These are phyloP conservation scores for Phytophthora macrochlamydospora DNA, from an alignment of 352 stramenopile genomes.

Conservation along the genomic window DNA sequence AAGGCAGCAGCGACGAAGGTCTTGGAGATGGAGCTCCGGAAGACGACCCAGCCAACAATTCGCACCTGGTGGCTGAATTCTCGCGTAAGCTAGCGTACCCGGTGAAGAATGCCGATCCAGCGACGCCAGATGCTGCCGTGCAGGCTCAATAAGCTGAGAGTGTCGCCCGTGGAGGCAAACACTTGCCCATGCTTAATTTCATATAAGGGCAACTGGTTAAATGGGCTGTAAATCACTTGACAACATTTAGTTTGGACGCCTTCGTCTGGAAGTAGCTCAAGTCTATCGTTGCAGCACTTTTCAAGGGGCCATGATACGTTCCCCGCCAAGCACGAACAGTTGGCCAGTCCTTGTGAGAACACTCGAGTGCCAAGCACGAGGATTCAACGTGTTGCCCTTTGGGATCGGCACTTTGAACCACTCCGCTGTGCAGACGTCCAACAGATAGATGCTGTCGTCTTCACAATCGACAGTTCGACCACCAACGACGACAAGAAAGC, in stretches of 20 bases:
- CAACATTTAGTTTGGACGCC: conserved; percentile 5
- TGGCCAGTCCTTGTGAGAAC: conserved; percentile 37
- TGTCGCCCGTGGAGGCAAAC: background rate
- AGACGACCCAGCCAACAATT: conserved; percentile 56
- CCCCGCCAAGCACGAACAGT: conserved; percentile 67
- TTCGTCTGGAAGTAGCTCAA: conserved; percentile 41
- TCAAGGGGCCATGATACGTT: conserved; percentile 60
- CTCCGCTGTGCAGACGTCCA: conserved; percentile 49
- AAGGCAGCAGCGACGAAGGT: conserved; percentile 25
- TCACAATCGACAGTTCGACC: conserved; percentile 55
- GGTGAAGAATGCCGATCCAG: conserved; percentile 7
- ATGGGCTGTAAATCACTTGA: conserved; percentile 7
- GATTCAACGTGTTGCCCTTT: conserved; percentile 24
- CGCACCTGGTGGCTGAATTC: conserved; percentile 59
- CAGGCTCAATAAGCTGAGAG: conserved; percentile 19
- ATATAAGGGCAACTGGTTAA: conserved; percentile 32
- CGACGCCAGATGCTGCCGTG: conserved; percentile 6
- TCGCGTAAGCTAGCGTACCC: conserved; percentile 37
- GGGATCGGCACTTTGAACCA: conserved; percentile 60
- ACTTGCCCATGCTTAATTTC: conserved; percentile 11
- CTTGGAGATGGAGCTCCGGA: conserved; percentile 45
- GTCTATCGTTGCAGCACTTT: conserved; percentile 57
- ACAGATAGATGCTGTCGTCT: conserved; percentile 53
- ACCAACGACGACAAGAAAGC: conserved; percentile 67
- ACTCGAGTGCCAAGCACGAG: conserved; percentile 75